These are phyloP conservation scores for Apiospora malaysiana DNA, from an alignment of 2,329 filamentous ascomycete species.

Conservation along the genomic window DNA sequence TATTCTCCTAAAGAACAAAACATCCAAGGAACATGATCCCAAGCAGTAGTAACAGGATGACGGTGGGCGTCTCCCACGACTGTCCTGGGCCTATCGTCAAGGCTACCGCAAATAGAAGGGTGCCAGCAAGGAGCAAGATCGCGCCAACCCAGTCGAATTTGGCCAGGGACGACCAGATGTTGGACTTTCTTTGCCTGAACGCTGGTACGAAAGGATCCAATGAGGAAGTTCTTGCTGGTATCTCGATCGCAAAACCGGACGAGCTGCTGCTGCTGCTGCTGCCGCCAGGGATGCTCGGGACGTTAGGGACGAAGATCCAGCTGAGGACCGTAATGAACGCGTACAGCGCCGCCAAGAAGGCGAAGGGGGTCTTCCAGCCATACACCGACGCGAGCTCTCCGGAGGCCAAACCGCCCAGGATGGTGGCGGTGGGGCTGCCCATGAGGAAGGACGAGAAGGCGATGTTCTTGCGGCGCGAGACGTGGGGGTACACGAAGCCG, in stretches of 20 bases:
- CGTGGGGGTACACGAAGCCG: constrained; percentile 37
- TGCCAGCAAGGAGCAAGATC: constrained; percentile 36
- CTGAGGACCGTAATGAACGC: constrained; percentile 33
- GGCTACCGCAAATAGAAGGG: constrained; percentile 39
- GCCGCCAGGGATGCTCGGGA: constrained; percentile 31
- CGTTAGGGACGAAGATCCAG: constrained; percentile 37
- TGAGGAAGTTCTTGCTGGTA: background rate
- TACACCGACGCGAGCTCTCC: constrained; percentile 37
- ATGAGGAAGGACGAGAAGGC: constrained; percentile 42
- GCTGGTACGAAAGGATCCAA: background rate
- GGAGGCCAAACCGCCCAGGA: constrained; percentile 41
- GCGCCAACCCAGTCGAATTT: constrained; percentile 41
- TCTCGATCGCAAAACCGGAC: background rate
- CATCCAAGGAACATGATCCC: constrained; percentile 38
- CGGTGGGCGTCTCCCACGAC: constrained; percentile 41
- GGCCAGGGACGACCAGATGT: constrained; percentile 27
- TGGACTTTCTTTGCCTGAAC: background rate
- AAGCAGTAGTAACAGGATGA: constrained; percentile 39
- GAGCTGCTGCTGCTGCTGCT: no score
- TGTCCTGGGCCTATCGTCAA: constrained; percentile 41
- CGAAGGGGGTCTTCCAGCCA: constrained; percentile 41
- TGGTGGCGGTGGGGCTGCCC: constrained; percentile 40
- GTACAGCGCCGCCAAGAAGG: constrained; percentile 39
- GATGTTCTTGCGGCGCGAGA: constrained; percentile 40
- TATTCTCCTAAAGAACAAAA: constrained; percentile 40